These are phyloP conservation scores for Cercophora samala DNA, from an alignment of 495 filamentous ascomycete species.

Conservation along the genomic window DNA sequence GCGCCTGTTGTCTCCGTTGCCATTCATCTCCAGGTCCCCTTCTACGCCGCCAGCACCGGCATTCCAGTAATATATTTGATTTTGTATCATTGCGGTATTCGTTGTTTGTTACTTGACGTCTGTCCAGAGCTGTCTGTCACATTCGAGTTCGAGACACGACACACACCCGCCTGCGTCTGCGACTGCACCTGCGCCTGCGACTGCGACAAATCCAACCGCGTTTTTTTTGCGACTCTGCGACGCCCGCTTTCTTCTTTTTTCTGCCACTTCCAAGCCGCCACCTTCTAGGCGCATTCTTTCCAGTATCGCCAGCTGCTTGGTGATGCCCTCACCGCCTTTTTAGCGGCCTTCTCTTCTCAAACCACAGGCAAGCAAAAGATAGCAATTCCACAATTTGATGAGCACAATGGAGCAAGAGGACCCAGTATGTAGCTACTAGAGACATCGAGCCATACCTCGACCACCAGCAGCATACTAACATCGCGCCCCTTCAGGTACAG, in stretches of 20 bases:
- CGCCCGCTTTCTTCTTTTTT: neutral
- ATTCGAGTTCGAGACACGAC: neutral
- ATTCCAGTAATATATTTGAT: neutral
- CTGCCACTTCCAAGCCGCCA: too few species aligned
- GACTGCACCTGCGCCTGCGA: neutral
- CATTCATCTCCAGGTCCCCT: neutral
- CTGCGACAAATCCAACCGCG: neutral
- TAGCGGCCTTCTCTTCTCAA: neutral
- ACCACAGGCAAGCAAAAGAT: neutral
- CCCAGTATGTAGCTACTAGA: slow-evolving; percentile 32
- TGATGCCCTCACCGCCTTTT: neutral
- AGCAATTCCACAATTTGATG: neutral
- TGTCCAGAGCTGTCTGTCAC: neutral
- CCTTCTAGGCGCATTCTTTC: neutral
- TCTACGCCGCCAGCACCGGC: neutral
- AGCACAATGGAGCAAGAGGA: slow-evolving; percentile 30
- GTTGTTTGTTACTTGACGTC: neutral
- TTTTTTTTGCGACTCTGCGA: neutral
- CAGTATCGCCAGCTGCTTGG: neutral
- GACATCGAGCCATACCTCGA: too few species aligned
- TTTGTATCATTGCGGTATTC: slow-evolving; percentile 1
- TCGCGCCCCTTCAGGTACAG: slow-evolving; percentile 40
- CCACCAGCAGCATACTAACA: neutral
- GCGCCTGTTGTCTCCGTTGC: neutral
- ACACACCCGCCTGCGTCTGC: neutral